Percentiles rank a stretch among this genome's conserved stretches.
Conservation (phyloP, 495 filamentous ascomycete genomes). For the Xylaria sp. region DNA sequence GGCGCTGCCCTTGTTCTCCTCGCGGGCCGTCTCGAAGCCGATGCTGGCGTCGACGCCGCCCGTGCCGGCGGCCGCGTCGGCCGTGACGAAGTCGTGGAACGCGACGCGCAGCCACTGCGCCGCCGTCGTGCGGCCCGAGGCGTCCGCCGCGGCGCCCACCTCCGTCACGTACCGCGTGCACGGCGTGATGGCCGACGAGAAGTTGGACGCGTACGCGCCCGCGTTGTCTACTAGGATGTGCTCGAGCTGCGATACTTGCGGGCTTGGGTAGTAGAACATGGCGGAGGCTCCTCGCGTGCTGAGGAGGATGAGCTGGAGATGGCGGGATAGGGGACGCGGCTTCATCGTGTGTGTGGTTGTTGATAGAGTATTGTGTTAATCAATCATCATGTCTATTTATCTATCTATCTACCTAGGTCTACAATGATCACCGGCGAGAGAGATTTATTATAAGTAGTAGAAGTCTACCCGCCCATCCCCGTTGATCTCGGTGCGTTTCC, state of each 20-base stretch:
- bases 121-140: constrained; percentile 51
- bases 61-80: constrained; percentile 47
- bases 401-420: no score
- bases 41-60: constrained; percentile 60
- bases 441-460: not conserved
- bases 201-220: constrained; percentile 43
- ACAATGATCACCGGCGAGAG: no score
- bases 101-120: constrained; percentile 60
- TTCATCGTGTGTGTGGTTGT: not conserved
- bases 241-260: constrained; percentile 38
- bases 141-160: constrained; percentile 42
- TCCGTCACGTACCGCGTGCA: constrained; percentile 42
- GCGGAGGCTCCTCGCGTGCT: constrained; percentile 14
- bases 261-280: constrained; percentile 44
- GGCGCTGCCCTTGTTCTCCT: constrained; percentile 55
- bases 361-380: not conserved
- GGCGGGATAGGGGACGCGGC: not conserved
- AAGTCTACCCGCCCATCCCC: no score
- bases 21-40: constrained; percentile 51
- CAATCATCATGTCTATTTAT: not conserved
- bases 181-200: constrained; percentile 43
- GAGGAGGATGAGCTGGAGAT: not conserved
- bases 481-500: no score
- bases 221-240: constrained; percentile 46
- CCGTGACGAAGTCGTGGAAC: constrained; percentile 62